Evolutionary conservation across 1,139 yeast genomes (phyloP).

Genomic region (Saccharomyces hybrid): DNA sequence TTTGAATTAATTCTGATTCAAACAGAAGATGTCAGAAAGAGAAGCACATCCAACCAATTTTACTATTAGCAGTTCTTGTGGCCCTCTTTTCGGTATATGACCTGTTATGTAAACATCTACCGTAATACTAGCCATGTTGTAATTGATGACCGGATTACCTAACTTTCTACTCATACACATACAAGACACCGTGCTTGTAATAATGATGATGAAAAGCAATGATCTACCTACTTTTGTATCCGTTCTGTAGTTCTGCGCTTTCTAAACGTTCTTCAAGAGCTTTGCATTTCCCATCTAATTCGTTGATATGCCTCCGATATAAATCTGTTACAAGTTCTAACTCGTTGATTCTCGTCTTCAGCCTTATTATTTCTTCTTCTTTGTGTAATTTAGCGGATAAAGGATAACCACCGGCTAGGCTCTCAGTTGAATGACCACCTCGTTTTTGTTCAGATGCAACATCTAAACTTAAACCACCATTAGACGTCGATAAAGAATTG

Average conservation of each 20-base stretch:
- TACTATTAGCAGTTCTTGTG: no score
- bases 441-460: neutral
- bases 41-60: no score
- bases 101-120: no score
- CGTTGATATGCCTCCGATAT: conserved; percentile 71
- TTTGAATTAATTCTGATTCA: neutral
- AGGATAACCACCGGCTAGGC: neutral
- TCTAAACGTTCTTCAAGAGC: neutral
- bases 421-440: neutral
- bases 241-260: neutral
- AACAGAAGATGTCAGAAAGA: neutral
- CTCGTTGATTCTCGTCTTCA: conserved; percentile 77
- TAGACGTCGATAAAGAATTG: neutral
- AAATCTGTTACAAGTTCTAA: conserved; percentile 83
- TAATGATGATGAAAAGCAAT: neutral
- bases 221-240: neutral
- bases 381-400: conserved; percentile 11
- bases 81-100: no score
- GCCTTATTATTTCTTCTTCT: conserved; percentile 42
- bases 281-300: conserved; percentile 45
- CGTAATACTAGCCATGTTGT: neutral
- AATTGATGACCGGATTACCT: neutral
- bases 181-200: neutral
- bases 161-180: neutral
- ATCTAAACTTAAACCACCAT: neutral